Base-by-base conservation (phyloP, 768 basidiomycete genomes). In the Sarcomyxa edulis region DNA sequence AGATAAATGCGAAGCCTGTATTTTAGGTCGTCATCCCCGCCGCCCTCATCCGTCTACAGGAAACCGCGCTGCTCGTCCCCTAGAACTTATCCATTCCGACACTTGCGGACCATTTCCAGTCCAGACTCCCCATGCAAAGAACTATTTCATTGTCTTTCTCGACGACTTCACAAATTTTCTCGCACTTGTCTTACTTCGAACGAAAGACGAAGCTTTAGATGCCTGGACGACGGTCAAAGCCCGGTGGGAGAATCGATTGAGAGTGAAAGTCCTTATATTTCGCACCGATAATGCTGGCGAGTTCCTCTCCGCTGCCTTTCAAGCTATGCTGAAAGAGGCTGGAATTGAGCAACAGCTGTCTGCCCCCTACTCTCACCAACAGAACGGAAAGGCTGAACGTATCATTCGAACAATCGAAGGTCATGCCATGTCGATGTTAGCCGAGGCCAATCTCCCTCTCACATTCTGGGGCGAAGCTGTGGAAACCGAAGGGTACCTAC, bases 361-460 rank as follows among this genome's bases (percentile, higher is more conserved):
- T 4, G 50, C 46, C 1, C 54, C 61, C 0, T 60, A 62, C 45
- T 50, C 57, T 1, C 59, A 63, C 27, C 48, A 52, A 5, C 59
- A 63, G 44, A 63, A 63, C 42, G 52, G 61, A 0, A 56, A 55
- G 25, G 51, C 45, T 2, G 56, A 65, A 31, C 40, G 53, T 1
- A 56, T 51, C 27, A 53, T 64, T 12, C 34, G 51, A 0, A 60
- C 54, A 0, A 42, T 62, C 1, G 45, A 56, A 18, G 56, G 56
- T 11, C 39, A 44, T 3, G 47, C 45, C 3, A 47, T 48, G 10
- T 35, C 52, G 0, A 36, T 61, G 4, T 36, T 62, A 4, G 55
- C 53, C 4, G 54, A 47, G 1, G 46, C 46, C 1, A 29, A 34
- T 8, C 43, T 49, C 1, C 47, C 50, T 3, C 16, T 21, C 3